Evolutionary conservation across 228 moss, liverwort and hornwort genomes (phyloP).

Genomic region (Sphagnum magellanicum): DNA sequence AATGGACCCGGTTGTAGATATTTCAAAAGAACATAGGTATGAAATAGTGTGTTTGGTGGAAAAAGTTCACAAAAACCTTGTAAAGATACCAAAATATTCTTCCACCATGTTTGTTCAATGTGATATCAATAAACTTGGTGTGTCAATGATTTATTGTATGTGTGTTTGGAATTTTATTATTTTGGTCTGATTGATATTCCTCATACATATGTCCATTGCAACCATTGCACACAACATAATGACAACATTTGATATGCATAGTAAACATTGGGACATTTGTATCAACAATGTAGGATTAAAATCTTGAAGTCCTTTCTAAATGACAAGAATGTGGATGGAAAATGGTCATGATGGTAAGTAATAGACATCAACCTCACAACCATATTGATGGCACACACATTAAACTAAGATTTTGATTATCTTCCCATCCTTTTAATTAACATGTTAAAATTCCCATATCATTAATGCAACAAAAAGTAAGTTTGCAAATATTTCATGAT

Average conservation of each 20-base stretch:
- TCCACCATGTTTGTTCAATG: slow-evolving; percentile 70
- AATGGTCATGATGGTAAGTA: slow-evolving; percentile 49
- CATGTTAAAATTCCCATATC: no score
- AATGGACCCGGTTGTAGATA: slow-evolving; percentile 28
- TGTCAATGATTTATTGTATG: no score
- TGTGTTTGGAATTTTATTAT: no score
- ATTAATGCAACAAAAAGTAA: no score
- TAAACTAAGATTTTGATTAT: slow-evolving; percentile 33
- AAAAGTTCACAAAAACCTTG: slow-evolving; percentile 63
- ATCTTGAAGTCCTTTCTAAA: slow-evolving; percentile 24
- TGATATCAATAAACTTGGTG: slow-evolving; percentile 69
- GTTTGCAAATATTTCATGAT: no score
- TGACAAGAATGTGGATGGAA: slow-evolving; percentile 29
- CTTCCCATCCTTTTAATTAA: no score
- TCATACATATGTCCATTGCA: neutral
- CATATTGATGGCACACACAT: slow-evolving; percentile 86
- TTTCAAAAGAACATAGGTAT: slow-evolving; percentile 36
- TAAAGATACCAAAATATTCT: slow-evolving; percentile 29
- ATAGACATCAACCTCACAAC: slow-evolving; percentile 67
- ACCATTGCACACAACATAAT: slow-evolving; percentile 25
- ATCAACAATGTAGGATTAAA: slow-evolving; percentile 70
- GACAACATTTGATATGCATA: slow-evolving; percentile 64
- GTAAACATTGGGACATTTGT: slow-evolving; percentile 54
- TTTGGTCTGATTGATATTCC: neutral
- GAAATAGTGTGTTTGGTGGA: slow-evolving; percentile 68